Evolutionary conservation across 139 green algal species (phyloP).

Genomic region (Micractinium sp.): DNA sequence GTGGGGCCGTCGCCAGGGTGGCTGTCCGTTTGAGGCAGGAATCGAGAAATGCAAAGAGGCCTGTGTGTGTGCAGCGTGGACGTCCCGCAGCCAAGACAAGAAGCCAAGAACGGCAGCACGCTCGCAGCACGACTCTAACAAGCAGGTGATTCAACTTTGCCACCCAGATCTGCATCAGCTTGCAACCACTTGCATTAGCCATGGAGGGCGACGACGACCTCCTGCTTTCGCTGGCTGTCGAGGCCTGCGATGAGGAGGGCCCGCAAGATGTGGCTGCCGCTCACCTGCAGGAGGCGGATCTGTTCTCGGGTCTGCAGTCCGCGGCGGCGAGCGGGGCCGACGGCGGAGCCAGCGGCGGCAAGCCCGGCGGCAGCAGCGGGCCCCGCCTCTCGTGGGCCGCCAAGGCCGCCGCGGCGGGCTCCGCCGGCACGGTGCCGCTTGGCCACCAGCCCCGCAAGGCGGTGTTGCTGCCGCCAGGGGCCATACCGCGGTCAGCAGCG

Average conservation of each 20-base stretch:
- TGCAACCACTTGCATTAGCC: too few species aligned
- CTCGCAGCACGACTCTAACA: too few species aligned
- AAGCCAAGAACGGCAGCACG: too few species aligned
- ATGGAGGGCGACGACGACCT: constrained; percentile 31
- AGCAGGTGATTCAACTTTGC: too few species aligned
- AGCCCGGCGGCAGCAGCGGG: not conserved
- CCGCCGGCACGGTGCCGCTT: not conserved
- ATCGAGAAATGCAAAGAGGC: too few species aligned
- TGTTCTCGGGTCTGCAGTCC: constrained; percentile 4
- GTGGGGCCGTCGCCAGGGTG: too few species aligned
- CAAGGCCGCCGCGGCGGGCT: not conserved
- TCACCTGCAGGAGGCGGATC: constrained; percentile 8
- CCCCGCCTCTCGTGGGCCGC: constrained; percentile 22
- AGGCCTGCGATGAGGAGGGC: not conserved
- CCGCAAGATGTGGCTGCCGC: not conserved
- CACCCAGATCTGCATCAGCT: too few species aligned
- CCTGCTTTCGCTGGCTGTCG: constrained; percentile 30
- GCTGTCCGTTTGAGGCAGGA: too few species aligned
- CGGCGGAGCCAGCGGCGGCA: not conserved
- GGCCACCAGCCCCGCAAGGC: constrained; percentile 16
- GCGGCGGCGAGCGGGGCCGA: not conserved
- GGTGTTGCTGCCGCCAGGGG: constrained; percentile 17
- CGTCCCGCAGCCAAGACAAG: too few species aligned
- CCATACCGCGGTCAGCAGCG: not conserved
- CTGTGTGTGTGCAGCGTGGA: too few species aligned